Evolutionary conservation across 495 filamentous ascomycete genomes (phyloP), one percentile per base, ranked within the genome.

Genomic region (Podospora pseudocomata): DNA sequence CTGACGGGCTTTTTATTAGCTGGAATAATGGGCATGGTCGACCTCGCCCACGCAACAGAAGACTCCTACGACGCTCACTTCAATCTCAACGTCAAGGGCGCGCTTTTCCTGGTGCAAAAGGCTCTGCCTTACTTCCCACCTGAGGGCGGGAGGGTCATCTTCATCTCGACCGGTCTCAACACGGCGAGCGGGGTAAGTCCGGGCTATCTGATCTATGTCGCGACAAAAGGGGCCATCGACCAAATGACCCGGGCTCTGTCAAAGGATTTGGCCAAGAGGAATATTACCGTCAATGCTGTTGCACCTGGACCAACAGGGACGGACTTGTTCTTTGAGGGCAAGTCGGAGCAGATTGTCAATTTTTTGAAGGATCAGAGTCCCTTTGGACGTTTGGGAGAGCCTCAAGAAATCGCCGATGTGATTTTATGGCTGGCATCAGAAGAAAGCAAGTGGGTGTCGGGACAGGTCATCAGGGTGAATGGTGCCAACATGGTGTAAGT

Each of bases 221-320:
- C 84, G 0, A 86, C 84, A 65, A 92, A 92, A 71, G 90, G 88
- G 62, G 87, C 90, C 5, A 83, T 92, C 59, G 88, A 92, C 73
- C 88, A 91, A 73, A 88, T 92, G 81, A 83, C 84, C 0, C 83
- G 88, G 6, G 80, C 86, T 16, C 74, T 91, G 57, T 81, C 85
- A 58, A 91, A 91, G 74, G 88, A 90, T 60, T 82, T 92, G 55
- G 89, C 81, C 5, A 75, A 80, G 9, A 86, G 85, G 66, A 84
- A 83, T 0, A 88, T 92, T 68, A 75, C 77, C 16, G 90, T 91
- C 26, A 92, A 92, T 73, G 79, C 80, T 26, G 77, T 92, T 15
- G 84, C 89, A 0, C 89, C 88, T 0, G 90, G 89, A 0, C 88
- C 89, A 5, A 90, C 86, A 0, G 86, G 74, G 5, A 91, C 89